These are phyloP conservation scores for Colletotrichum ledebouriae DNA, from an alignment of 2,329 filamentous ascomycete species.

Conservation along the genomic window DNA sequence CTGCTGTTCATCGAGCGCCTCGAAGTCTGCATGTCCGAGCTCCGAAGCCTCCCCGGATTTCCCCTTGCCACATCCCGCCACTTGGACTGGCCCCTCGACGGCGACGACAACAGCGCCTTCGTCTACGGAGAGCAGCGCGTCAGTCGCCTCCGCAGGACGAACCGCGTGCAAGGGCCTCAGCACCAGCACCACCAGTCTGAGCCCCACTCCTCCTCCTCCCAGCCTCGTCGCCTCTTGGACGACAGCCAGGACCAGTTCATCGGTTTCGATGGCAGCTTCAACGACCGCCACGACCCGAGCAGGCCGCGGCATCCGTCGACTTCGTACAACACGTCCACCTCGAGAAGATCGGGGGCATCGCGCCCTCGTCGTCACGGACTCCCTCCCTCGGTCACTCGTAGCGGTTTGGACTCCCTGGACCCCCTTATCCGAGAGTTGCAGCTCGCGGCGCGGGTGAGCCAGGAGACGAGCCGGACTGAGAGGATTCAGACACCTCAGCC, in stretches of 20 bases:
- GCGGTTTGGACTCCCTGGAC: constrained; percentile 57
- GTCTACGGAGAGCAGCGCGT: constrained; percentile 35
- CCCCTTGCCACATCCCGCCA: constrained; percentile 1
- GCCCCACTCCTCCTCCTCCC: neutral
- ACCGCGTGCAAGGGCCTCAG: neutral
- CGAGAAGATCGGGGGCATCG: neutral
- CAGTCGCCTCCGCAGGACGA: constrained; percentile 21
- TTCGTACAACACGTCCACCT: constrained; percentile 15
- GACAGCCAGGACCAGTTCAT: constrained; percentile 1
- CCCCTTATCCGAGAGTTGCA: constrained; percentile 60
- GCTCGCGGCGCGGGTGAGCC: constrained; percentile 39
- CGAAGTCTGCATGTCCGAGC: constrained; percentile 37
- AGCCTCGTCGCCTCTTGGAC: neutral
- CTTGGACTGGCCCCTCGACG: constrained; percentile 25
- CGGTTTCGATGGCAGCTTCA: constrained; percentile 24
- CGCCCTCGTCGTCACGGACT: constrained; percentile 13
- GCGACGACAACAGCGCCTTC: constrained; percentile 19
- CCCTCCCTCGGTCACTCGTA: constrained; percentile 5
- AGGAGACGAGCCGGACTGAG: constrained; percentile 31
- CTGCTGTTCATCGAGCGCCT: constrained; percentile 40
- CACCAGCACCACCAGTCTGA: constrained; percentile 25
- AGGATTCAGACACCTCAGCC: constrained; percentile 13
- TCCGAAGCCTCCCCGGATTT: constrained; percentile 22
- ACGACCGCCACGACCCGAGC: constrained; percentile 10
- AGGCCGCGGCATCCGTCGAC: constrained; percentile 22